Percentiles rank a stretch among this genome's conserved stretches.
These are phyloP conservation scores for Scedosporium apiospermum DNA, from an alignment of 2,329 filamentous ascomycete species.

Conservation along the genomic window DNA sequence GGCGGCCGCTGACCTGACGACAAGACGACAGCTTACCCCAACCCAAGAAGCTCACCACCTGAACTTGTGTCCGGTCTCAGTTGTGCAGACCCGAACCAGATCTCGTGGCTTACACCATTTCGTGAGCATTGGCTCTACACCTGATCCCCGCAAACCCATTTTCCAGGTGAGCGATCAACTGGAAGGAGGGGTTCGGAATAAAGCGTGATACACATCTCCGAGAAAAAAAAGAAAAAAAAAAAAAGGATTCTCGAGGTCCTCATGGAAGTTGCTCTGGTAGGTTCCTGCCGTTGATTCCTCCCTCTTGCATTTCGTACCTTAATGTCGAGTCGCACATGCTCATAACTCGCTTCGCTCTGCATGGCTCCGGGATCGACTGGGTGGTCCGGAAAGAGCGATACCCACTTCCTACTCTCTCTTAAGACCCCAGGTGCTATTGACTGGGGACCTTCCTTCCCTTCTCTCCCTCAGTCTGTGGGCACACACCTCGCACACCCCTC, in stretches of 20 bases:
- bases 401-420: constrained; percentile 2
- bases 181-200: constrained; percentile 4
- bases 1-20: constrained; percentile 4
- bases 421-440: constrained; percentile 5
- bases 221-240: background rate
- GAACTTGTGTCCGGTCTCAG: constrained; percentile 2
- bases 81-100: constrained; percentile 7
- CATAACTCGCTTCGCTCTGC: background rate
- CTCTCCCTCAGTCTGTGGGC: background rate
- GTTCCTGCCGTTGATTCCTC: background rate
- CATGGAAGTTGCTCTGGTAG: background rate
- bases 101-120: background rate
- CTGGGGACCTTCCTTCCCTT: background rate
- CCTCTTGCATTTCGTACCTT: background rate
- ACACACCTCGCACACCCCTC: background rate
- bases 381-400: constrained; percentile 1
- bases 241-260: background rate
- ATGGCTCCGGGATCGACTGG: background rate
- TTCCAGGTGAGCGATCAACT: background rate
- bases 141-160: background rate
- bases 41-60: background rate
- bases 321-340: background rate
- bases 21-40: background rate
- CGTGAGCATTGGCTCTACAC: background rate
- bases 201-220: constrained; percentile 2